phyloP scores from a whole-genome alignment of 1,139 yeast genomes.

The Blastobotrys aristatus region DNA sequence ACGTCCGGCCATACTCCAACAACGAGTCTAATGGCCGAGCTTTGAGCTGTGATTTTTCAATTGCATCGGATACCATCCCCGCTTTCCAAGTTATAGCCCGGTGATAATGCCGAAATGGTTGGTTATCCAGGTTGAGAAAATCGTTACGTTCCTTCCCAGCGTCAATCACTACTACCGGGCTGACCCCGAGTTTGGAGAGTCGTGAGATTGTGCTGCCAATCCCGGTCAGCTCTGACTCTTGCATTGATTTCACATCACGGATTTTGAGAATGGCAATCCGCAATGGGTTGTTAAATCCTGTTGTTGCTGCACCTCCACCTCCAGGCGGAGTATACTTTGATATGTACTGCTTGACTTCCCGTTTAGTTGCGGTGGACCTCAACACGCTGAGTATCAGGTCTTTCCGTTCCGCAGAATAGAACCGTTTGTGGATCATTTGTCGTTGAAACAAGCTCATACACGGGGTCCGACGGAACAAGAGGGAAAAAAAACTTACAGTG shows the following conservation, averaged over 20 bases:
- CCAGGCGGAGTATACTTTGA: conserved; percentile 43
- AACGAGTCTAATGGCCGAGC: conserved; percentile 36
- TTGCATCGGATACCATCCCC: conserved; percentile 23
- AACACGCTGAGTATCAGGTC: conserved; percentile 58
- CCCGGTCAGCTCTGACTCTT: conserved; percentile 38
- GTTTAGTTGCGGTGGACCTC: conserved; percentile 59
- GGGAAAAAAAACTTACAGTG: too few species aligned
- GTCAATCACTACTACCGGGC: conserved; percentile 39
- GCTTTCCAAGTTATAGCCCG: conserved; percentile 24
- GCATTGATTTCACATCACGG: conserved; percentile 37
- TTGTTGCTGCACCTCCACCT: conserved; percentile 35
- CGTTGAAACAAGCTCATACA: background rate
- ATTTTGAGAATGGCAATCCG: conserved; percentile 50
- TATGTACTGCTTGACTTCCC: conserved; percentile 59
- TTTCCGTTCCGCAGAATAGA: conserved; percentile 17
- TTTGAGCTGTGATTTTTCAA: conserved; percentile 19
- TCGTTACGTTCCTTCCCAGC: conserved; percentile 31
- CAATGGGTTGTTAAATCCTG: conserved; percentile 32
- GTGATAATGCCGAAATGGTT: conserved; percentile 23
- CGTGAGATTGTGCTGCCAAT: conserved; percentile 48
- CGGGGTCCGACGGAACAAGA: background rate
- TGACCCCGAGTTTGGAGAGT: conserved; percentile 48
- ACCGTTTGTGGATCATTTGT: conserved; percentile 1
- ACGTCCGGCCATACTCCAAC: conserved; percentile 28
- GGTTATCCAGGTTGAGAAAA: conserved; percentile 22